Evolutionary conservation across 148 eudicot species (phyloP).

Genomic region (Rhododendron kiyosumense): DNA sequence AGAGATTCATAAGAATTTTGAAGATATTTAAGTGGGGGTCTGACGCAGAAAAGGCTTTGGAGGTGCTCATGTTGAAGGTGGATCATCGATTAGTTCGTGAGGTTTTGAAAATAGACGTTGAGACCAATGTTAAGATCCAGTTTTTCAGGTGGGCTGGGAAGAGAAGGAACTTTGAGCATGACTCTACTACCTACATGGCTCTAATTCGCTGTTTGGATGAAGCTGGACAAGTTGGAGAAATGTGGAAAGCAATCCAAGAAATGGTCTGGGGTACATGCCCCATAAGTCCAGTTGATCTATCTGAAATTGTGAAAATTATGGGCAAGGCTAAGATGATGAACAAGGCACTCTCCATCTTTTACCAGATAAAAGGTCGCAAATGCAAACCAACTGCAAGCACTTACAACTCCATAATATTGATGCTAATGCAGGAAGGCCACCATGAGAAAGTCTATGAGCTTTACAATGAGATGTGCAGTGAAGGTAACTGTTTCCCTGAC

Average conservation of each 20-base stretch:
- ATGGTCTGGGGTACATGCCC: conserved; percentile 56
- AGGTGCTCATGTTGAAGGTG: conserved; percentile 82
- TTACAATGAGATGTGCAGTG: conserved; percentile 87
- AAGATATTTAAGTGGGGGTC: conserved; percentile 98
- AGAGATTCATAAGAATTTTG: conserved; percentile 81
- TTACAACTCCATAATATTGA: conserved; percentile 75
- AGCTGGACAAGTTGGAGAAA: conserved; percentile 61
- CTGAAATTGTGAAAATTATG: conserved; percentile 64
- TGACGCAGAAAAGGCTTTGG: conserved; percentile 95
- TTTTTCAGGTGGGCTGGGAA: conserved; percentile 96
- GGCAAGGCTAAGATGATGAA: conserved; percentile 87
- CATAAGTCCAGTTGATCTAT: conserved; percentile 64
- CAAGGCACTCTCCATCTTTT: conserved; percentile 77
- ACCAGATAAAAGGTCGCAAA: conserved; percentile 72
- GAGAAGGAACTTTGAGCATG: conserved; percentile 84
- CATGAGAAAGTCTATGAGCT: conserved; percentile 89
- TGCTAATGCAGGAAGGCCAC: conserved; percentile 88
- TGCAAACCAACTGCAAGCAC: conserved; percentile 74
- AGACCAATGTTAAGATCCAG: conserved; percentile 66
- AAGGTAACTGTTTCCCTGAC: conserved; percentile 78
- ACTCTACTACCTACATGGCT: conserved; percentile 67
- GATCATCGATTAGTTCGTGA: conserved; percentile 88
- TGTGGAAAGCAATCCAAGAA: conserved; percentile 86
- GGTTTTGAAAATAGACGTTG: conserved; percentile 76
- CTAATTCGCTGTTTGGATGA: conserved; percentile 70